phyloP scores from a whole-genome alignment of 805 yeast species.

The Wickerhamia fluorescens region DNA sequence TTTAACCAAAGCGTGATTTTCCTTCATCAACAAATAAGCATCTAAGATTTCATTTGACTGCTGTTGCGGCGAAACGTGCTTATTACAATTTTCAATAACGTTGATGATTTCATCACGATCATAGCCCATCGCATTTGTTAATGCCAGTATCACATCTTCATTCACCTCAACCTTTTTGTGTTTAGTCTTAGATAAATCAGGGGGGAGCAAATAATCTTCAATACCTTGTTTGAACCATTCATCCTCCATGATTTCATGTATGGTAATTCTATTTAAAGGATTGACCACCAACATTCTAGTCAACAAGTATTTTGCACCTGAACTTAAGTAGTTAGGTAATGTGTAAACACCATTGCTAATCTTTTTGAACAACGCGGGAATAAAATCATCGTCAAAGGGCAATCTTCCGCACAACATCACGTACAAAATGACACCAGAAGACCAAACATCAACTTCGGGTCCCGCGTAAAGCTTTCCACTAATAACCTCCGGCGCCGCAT shows the following conservation, averaged over 20 bases:
- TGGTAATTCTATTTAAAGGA: slow-evolving; percentile 23
- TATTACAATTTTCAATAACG: slow-evolving; percentile 17
- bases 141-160: slow-evolving; percentile 22
- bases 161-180: slow-evolving; percentile 20
- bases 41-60: slow-evolving; percentile 69
- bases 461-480: slow-evolving; percentile 26
- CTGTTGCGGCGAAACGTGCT: slow-evolving; percentile 17
- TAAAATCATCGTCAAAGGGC: slow-evolving; percentile 25
- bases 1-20: slow-evolving; percentile 63
- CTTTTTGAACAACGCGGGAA: slow-evolving; percentile 24
- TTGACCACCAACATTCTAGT: slow-evolving; percentile 25
- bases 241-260: slow-evolving; percentile 25
- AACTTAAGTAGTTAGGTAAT: slow-evolving; percentile 22
- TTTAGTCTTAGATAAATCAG: slow-evolving; percentile 19
- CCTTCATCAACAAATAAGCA: slow-evolving; percentile 77
- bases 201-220: slow-evolving; percentile 23
- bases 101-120: slow-evolving; percentile 20
- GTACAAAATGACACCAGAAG: slow-evolving; percentile 22
- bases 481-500: slow-evolving; percentile 27
- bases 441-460: slow-evolving; percentile 26
- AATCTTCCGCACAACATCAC: slow-evolving; percentile 25
- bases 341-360: slow-evolving; percentile 27
- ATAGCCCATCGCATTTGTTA: slow-evolving; percentile 24
- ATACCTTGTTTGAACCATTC: slow-evolving; percentile 24
- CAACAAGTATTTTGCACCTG: slow-evolving; percentile 21